Percentiles rank a stretch among this genome's conserved stretches.
These are phyloP conservation scores for Talaromyces atroroseus DNA, from an alignment of 2,329 filamentous ascomycete species.

Conservation along the genomic window DNA sequence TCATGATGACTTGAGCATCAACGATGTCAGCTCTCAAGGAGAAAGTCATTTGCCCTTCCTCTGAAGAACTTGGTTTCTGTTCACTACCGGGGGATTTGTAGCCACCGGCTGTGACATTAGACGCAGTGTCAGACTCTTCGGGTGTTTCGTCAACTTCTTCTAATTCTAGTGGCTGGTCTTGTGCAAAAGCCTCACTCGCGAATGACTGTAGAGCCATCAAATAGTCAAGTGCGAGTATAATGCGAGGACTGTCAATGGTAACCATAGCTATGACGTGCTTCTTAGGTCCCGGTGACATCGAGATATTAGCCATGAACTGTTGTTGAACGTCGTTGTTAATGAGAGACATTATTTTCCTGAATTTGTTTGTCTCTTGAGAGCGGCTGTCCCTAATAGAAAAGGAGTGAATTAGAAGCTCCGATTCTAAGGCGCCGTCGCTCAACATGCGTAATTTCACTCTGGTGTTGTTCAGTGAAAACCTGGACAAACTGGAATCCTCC, in stretches of 20 bases:
- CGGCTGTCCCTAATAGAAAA: conserved; percentile 94
- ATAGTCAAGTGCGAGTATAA: conserved; percentile 96
- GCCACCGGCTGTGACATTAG: conserved; percentile 24
- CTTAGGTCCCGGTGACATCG: conserved; percentile 80
- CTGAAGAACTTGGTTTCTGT: conserved; percentile 26
- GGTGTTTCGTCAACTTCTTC: conserved; percentile 31
- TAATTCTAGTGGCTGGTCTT: conserved; percentile 43
- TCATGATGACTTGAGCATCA: conserved; percentile 91
- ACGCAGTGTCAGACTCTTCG: conserved; percentile 33
- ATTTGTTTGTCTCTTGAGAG: conserved; percentile 86
- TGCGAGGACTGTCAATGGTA: conserved; percentile 86
- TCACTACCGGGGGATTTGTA: conserved; percentile 20
- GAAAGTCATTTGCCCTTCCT: conserved; percentile 59
- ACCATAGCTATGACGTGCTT: conserved; percentile 82
- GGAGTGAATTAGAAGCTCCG: conserved; percentile 85
- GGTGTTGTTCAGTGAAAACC: conserved; percentile 90
- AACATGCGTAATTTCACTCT: conserved; percentile 88
- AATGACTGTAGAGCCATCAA: conserved; percentile 85
- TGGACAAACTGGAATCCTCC: conserved; percentile 76
- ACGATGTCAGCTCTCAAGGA: conserved; percentile 92
- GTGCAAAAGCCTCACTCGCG: conserved; percentile 61
- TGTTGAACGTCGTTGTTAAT: conserved; percentile 88
- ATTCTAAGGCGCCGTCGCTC: conserved; percentile 84
- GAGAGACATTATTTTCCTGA: conserved; percentile 95
- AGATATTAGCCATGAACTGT: conserved; percentile 96